These are phyloP conservation scores for Ganoderma sinense DNA, from an alignment of 1,284 basidiomycete species.

Conservation along the genomic window DNA sequence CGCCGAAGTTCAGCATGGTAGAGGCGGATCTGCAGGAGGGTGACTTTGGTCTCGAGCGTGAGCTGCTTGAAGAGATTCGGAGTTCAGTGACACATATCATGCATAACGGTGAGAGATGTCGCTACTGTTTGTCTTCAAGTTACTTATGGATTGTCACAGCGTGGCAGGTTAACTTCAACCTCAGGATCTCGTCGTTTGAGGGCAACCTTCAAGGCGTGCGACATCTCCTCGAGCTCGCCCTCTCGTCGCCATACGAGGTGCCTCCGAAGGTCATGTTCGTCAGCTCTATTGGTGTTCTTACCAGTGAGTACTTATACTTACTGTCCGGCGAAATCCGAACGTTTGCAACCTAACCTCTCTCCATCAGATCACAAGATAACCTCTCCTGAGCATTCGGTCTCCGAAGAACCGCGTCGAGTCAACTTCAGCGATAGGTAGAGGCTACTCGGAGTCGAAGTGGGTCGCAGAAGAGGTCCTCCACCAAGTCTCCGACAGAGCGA, in stretches of 20 bases:
- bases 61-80: conserved; percentile 38
- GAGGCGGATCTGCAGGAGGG: conserved; percentile 40
- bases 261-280: conserved; percentile 38
- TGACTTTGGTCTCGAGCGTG: conserved; percentile 38
- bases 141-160: conserved; percentile 27
- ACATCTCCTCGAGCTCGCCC: conserved; percentile 33
- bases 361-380: not conserved
- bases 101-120: conserved; percentile 40
- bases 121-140: not conserved
- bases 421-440: conserved; percentile 39
- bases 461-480: conserved; percentile 42
- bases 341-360: no score
- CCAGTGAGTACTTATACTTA: conserved; percentile 21
- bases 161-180: conserved; percentile 46
- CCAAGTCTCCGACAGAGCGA: conserved; percentile 27
- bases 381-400: not conserved
- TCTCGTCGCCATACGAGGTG: conserved; percentile 26
- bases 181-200: conserved; percentile 32
- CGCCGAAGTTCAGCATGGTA: conserved; percentile 42
- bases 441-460: conserved; percentile 51
- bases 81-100: conserved; percentile 39
- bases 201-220: conserved; percentile 27
- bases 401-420: conserved; percentile 24
- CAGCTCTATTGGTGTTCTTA: conserved; percentile 42
- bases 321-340: not conserved